These are phyloP conservation scores for Exophiala alcalophila DNA, from an alignment of 2,329 filamentous ascomycete genomes.

Conservation along the genomic window DNA sequence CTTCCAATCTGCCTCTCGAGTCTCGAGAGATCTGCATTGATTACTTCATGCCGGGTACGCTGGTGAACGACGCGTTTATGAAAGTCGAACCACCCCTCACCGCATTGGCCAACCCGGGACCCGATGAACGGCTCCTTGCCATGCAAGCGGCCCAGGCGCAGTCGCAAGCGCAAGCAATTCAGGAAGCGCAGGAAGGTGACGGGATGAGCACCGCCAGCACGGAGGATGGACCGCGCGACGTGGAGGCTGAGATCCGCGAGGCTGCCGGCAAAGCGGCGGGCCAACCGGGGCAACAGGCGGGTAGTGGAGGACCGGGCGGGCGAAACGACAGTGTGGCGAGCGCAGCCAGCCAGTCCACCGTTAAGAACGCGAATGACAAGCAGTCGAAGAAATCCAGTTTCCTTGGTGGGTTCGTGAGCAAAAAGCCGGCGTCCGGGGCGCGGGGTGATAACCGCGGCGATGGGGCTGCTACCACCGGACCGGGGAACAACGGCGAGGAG, in stretches of 20 bases:
- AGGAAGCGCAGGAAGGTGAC: slow-evolving; percentile 27
- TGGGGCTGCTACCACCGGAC: slow-evolving; percentile 25
- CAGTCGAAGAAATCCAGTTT: slow-evolving; percentile 41
- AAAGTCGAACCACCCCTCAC: slow-evolving; percentile 71
- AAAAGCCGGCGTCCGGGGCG: slow-evolving; percentile 31
- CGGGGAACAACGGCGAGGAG: slow-evolving; percentile 15
- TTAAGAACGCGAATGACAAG: slow-evolving; percentile 30
- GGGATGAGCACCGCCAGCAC: slow-evolving; percentile 24
- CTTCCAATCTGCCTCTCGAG: slow-evolving; percentile 82
- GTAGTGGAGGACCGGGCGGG: slow-evolving; percentile 4
- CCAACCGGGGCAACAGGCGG: slow-evolving; percentile 13
- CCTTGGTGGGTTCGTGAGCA: slow-evolving; percentile 42
- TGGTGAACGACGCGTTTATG: slow-evolving; percentile 72
- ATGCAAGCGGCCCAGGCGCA: slow-evolving; percentile 19
- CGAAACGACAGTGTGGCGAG: slow-evolving; percentile 25
- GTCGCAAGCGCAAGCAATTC: slow-evolving; percentile 21
- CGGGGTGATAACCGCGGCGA: slow-evolving; percentile 30
- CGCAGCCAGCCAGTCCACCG: slow-evolving; percentile 16
- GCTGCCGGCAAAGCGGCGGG: slow-evolving; percentile 23
- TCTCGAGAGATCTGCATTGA: slow-evolving; percentile 84
- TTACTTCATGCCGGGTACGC: slow-evolving; percentile 75
- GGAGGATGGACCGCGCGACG: slow-evolving; percentile 27
- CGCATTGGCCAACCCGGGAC: slow-evolving; percentile 50
- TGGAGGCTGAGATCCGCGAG: slow-evolving; percentile 27
- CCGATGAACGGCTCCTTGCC: slow-evolving; percentile 25